Percentiles rank a stretch among this genome's conserved stretches.
Evolutionary conservation across 345 rosid species (phyloP).

Genomic region (Corchorus olitorius): DNA sequence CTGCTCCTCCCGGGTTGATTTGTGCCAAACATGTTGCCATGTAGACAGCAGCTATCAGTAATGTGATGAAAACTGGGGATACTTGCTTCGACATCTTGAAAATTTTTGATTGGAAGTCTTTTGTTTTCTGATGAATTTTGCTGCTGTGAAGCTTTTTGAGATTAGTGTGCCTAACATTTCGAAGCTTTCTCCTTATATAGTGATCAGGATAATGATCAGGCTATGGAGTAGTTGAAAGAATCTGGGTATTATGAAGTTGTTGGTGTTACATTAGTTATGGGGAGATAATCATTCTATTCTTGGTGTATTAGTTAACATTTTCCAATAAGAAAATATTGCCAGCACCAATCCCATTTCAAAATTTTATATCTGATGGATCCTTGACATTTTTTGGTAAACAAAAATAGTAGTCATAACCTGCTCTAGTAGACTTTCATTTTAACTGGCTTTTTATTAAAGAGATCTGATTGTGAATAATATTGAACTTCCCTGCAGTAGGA

Average conservation of each 20-base stretch:
- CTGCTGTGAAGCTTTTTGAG: slow-evolving; percentile 25
- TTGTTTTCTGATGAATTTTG: neutral
- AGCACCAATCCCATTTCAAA: neutral
- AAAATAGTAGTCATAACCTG: no score
- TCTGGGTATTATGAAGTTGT: slow-evolving; percentile 49
- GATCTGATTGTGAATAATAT: no score
- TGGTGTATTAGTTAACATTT: slow-evolving; percentile 29
- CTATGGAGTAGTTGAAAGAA: slow-evolving; percentile 45
- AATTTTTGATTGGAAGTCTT: neutral
- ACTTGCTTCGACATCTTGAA: slow-evolving; percentile 48
- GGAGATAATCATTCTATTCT: slow-evolving; percentile 25
- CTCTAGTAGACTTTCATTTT: no score
- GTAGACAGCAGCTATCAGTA: slow-evolving; percentile 31
- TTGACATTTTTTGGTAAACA: neutral
- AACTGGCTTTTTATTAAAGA: no score
- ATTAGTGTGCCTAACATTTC: slow-evolving; percentile 27
- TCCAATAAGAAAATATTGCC: neutral
- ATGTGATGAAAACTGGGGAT: slow-evolving; percentile 30
- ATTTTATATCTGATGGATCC: neutral
- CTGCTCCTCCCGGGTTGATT: slow-evolving; percentile 9
- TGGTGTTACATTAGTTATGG: slow-evolving; percentile 29
- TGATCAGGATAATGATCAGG: slow-evolving; percentile 19
- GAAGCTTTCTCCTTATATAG: slow-evolving; percentile 44
- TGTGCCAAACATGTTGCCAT: slow-evolving; percentile 16
- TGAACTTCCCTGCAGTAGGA: no score